phyloP scores from a whole-genome alignment of 116 monocot species.

The Papilionanthe hybrid region DNA sequence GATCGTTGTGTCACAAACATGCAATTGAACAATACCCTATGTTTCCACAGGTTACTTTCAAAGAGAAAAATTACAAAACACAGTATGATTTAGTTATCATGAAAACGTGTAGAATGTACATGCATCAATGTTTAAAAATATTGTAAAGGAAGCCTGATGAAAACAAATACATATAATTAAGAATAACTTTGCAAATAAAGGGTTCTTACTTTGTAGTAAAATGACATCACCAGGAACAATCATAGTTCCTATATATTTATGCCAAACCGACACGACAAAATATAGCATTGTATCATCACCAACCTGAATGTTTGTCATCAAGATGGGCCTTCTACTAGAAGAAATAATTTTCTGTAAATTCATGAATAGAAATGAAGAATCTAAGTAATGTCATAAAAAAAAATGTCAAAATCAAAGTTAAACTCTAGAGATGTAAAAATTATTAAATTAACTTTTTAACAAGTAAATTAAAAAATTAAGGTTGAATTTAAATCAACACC shows the following conservation, averaged over 20 bases:
- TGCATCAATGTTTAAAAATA: background rate
- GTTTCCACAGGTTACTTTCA: slow-evolving; percentile 20
- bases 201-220: slow-evolving; percentile 54
- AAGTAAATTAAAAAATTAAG: background rate
- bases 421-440: background rate
- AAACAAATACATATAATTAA: background rate
- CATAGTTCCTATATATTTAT: slow-evolving; percentile 37
- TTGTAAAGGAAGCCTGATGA: background rate
- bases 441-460: background rate
- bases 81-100: background rate
- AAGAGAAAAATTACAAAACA: background rate
- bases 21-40: background rate
- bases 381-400: background rate
- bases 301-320: slow-evolving; percentile 33
- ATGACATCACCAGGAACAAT: slow-evolving; percentile 45
- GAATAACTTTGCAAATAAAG: background rate
- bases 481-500: background rate
- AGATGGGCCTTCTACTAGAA: slow-evolving; percentile 22
- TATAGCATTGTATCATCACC: slow-evolving; percentile 48
- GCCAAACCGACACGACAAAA: slow-evolving; percentile 46
- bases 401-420: background rate
- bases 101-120: background rate
- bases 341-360: background rate
- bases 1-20: background rate
- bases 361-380: background rate